Evolutionary conservation across 2,329 filamentous ascomycete genomes (phyloP), one percentile per base, ranked within the genome.

Genomic region (Raffaelea arxii): DNA sequence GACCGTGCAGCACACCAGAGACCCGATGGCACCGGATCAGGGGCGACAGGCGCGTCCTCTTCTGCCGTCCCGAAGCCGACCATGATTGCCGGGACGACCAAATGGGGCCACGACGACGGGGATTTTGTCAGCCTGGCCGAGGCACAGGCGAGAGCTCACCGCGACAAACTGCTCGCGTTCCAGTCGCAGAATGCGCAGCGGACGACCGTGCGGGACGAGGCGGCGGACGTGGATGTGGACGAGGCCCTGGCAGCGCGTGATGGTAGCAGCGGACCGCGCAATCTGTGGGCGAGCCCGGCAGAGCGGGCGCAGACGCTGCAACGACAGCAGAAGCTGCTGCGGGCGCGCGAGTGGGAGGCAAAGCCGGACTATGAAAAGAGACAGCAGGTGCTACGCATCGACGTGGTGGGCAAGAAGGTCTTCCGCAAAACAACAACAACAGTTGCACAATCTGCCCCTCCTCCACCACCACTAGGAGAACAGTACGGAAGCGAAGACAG

Each of bases 311-410:
- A 81, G 53, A 87, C 92, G 61, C 67, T 95, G 48, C 94, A 91
- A 64, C 77, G 81, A 48, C 90, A 95, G 65, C 89, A 94, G 65
- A 86, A 85, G 60, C 69, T 90, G 4, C 65, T 94, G 54, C 71
- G 87, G 5, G 87, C 94, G 64, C 82, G 92, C 72, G 86, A 94
- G 57, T 94, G 89, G 81, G 85, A 84, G 54, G 82, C 84, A 4
- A 71, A 77, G 44, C 88, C 89, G 0, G 90, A 94, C 51, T 95
- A 89, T 63, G 90, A 96, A 68, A 94, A 91, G 73, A 76, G 86
- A 49, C 79, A 77, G 55, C 82, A 92, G 50, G 84, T 96, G 1
- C 77, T 94, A 54, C 91, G 85, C 58, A 85, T 95, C 50, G 88
- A 95, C 60, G 67, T 95, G 1, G 80, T 82, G 9, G 83, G 82